A percentile compares a stretch with the other conserved stretches of the same genome.
Evolutionary conservation across 2,329 filamentous ascomycete species (phyloP).

Genomic region (Cercospora sesami): DNA sequence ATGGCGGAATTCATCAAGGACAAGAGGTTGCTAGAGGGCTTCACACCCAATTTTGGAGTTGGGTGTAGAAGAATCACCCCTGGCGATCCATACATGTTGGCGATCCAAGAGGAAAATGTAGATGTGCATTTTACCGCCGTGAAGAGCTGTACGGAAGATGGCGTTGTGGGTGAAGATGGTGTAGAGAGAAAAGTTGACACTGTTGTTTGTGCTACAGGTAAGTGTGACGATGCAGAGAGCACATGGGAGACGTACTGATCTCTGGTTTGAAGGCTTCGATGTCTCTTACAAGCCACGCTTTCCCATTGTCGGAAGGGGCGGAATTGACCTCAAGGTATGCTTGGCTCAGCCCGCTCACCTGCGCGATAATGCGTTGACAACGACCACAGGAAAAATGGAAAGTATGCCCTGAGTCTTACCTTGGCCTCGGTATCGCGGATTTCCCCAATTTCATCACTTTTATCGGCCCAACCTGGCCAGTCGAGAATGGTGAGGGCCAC

Average conservation of each 20-base stretch:
- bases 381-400: slow-evolving; percentile 40
- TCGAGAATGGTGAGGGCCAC: slow-evolving; percentile 41
- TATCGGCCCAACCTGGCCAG: slow-evolving; percentile 41
- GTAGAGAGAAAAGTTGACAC: slow-evolving; percentile 45
- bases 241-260: background rate
- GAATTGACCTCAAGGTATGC: slow-evolving; percentile 40
- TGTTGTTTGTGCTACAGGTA: slow-evolving; percentile 46
- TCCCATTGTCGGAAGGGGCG: slow-evolving; percentile 45
- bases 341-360: background rate
- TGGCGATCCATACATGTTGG: slow-evolving; percentile 54
- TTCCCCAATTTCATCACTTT: slow-evolving; percentile 47
- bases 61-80: slow-evolving; percentile 52
- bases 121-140: slow-evolving; percentile 54
- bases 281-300: slow-evolving; percentile 48
- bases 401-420: slow-evolving; percentile 42
- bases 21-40: slow-evolving; percentile 50
- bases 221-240: background rate
- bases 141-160: slow-evolving; percentile 47
- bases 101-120: slow-evolving; percentile 53
- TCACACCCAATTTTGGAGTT: slow-evolving; percentile 49
- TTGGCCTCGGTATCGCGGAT: slow-evolving; percentile 46
- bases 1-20: slow-evolving; percentile 57
- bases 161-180: slow-evolving; percentile 48
- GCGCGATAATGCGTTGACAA: background rate
- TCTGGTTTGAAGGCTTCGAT: slow-evolving; percentile 43